A percentile compares a stretch with the other conserved stretches of the same genome.
phyloP scores from a whole-genome alignment of 2,329 filamentous ascomycete species.

The Penicillium sp. region DNA sequence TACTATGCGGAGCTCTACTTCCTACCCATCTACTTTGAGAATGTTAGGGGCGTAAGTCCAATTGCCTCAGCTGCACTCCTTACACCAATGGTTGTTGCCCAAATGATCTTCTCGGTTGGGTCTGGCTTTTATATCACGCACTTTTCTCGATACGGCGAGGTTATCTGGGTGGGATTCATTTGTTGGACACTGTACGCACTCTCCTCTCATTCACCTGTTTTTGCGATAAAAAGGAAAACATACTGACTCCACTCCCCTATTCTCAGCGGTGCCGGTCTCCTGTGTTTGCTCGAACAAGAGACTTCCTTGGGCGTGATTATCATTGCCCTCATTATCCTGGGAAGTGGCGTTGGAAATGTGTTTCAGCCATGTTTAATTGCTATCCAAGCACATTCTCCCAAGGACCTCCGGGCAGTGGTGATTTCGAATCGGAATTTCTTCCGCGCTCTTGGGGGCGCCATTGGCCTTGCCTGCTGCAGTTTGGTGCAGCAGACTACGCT shows the following conservation, averaged over 20 bases:
- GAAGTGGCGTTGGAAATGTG: slow-evolving; percentile 51
- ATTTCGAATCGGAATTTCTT: slow-evolving; percentile 62
- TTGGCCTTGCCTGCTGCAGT: slow-evolving; percentile 55
- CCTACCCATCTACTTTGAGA: slow-evolving; percentile 60
- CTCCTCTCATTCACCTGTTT: no score
- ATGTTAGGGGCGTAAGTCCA: slow-evolving; percentile 45
- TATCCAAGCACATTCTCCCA: slow-evolving; percentile 54
- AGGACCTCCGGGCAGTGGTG: slow-evolving; percentile 57
- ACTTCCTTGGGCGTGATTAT: slow-evolving; percentile 48
- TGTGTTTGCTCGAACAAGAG: slow-evolving; percentile 45
- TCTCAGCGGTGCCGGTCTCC: slow-evolving; percentile 47
- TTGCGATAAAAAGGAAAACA: slow-evolving; percentile 11
- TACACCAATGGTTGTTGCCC: slow-evolving; percentile 48
- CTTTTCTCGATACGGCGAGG: slow-evolving; percentile 54
- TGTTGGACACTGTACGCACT: slow-evolving; percentile 43
- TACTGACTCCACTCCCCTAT: not conserved
- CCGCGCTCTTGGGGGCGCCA: slow-evolving; percentile 55
- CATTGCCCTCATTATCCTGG: slow-evolving; percentile 47
- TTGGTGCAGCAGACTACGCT: slow-evolving; percentile 43
- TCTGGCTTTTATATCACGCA: slow-evolving; percentile 58
- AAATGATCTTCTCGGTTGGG: slow-evolving; percentile 33
- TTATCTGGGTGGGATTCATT: slow-evolving; percentile 50
- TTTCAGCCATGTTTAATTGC: slow-evolving; percentile 55
- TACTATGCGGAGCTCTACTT: slow-evolving; percentile 60
- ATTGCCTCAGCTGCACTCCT: slow-evolving; percentile 50